These are phyloP conservation scores for Penicillium odoratum DNA, from an alignment of 495 filamentous ascomycete genomes.

Conservation along the genomic window DNA sequence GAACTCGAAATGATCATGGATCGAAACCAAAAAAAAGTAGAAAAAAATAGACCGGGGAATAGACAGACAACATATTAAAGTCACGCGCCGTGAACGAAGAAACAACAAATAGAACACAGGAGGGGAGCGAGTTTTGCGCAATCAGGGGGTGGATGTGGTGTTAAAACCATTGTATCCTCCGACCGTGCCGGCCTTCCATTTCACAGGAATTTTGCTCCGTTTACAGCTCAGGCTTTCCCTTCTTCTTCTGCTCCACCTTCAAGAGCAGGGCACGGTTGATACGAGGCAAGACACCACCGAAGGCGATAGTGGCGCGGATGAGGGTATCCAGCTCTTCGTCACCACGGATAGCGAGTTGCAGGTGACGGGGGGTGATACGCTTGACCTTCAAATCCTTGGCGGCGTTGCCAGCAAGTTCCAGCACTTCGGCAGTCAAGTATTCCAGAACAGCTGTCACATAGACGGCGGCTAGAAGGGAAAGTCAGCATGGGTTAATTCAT, in stretches of 20 bases:
- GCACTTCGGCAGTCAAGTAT: conserved; percentile 97
- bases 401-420: conserved; percentile 96
- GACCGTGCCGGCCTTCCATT: conserved; percentile 10
- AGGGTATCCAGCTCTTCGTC: conserved; percentile 98
- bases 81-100: conserved; percentile 32
- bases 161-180: not conserved
- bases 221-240: conserved; percentile 64
- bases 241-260: conserved; percentile 99
- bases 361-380: conserved; percentile 97
- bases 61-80: conserved; percentile 31
- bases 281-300: conserved; percentile 95
- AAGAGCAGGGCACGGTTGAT: conserved; percentile 97
- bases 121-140: conserved; percentile 10
- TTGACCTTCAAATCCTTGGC: conserved; percentile 99
- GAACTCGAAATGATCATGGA: conserved; percentile 29
- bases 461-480: conserved; percentile 67
- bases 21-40: conserved; percentile 19
- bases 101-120: conserved; percentile 15
- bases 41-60: conserved; percentile 32
- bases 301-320: conserved; percentile 96
- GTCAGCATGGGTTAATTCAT: conserved; percentile 4
- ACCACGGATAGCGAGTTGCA: conserved; percentile 97
- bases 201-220: conserved; percentile 10
- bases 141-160: conserved; percentile 5
- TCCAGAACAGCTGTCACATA: conserved; percentile 98